Conservation (phyloP, 805 yeast species). For the Tanozyma kutaoensis region DNA sequence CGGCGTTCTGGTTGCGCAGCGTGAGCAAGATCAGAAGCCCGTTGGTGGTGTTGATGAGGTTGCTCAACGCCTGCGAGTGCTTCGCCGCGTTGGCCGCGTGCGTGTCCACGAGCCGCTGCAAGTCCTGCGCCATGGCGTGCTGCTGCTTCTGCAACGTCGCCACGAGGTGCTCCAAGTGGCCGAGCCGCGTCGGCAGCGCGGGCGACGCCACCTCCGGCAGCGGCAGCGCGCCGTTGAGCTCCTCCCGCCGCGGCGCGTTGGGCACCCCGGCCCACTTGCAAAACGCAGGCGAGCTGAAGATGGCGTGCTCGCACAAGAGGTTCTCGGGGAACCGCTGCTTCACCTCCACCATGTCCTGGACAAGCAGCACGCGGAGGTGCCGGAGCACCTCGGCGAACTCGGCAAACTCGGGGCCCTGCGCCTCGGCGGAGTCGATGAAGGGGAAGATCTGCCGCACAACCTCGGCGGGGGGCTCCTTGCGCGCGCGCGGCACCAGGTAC, state of each 20-base stretch:
- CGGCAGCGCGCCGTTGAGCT: neutral
- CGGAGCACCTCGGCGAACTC: constrained; percentile 4
- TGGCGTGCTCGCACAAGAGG: constrained; percentile 11
- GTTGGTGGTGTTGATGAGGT: constrained; percentile 7
- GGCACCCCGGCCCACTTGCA: neutral
- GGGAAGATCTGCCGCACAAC: constrained; percentile 15
- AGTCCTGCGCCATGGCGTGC: neutral
- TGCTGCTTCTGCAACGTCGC: neutral
- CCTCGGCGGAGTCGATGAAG: constrained; percentile 8
- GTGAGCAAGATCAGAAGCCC: constrained; percentile 6
- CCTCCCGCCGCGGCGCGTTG: neutral
- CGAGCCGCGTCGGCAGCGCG: neutral
- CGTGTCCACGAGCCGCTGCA: neutral
- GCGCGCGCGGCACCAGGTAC: constrained; percentile 8
- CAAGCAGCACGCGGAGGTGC: constrained; percentile 9
- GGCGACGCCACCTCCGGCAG: neutral
- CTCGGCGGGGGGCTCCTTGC: constrained; percentile 12
- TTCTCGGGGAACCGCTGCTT: constrained; percentile 10
- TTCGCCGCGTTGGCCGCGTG: too few relatives aligned
- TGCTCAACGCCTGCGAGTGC: constrained; percentile 6
- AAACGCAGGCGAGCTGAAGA: constrained; percentile 7
- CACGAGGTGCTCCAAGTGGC: constrained; percentile 2
- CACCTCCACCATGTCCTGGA: constrained; percentile 18
- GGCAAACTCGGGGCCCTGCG: constrained; percentile 4
- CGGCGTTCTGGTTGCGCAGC: neutral